These are phyloP conservation scores for Vitis hybrid DNA, from an alignment of 177 flowering plant species.

Conservation along the genomic window DNA sequence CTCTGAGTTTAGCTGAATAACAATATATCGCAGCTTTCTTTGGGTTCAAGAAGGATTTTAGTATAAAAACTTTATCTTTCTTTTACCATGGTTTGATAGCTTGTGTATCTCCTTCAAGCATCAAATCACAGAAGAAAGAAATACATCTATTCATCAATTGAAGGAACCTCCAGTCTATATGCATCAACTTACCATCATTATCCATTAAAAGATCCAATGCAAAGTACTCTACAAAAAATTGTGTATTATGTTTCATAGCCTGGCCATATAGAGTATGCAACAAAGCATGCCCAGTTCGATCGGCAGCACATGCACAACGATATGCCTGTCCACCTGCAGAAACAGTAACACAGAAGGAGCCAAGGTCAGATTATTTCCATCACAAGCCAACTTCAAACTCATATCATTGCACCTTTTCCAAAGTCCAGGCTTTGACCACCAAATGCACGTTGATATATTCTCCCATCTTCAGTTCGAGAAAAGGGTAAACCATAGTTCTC, in stretches of 20 bases:
- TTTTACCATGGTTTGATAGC: neutral
- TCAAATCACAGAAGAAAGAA: neutral
- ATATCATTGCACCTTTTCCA: slow-evolving; percentile 75
- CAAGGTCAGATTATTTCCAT: slow-evolving; percentile 13
- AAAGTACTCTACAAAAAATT: slow-evolving; percentile 96
- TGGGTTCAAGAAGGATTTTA: neutral
- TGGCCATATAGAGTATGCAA: slow-evolving; percentile 94
- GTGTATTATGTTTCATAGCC: slow-evolving; percentile 98
- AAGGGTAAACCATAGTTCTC: slow-evolving; percentile 98
- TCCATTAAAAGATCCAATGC: slow-evolving; percentile 93
- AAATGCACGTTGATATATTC: slow-evolving; percentile 98
- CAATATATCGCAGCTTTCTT: no score
- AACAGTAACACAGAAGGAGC: slow-evolving; percentile 17
- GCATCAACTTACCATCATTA: slow-evolving; percentile 63
- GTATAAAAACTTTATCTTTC: no score
- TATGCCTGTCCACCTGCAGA: slow-evolving; percentile 98
- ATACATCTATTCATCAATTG: neutral
- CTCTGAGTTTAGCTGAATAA: no score
- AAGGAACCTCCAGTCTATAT: neutral
- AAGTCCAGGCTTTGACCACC: slow-evolving; percentile 97
- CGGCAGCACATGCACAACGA: slow-evolving; percentile 99
- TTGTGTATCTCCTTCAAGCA: slow-evolving; percentile 1
- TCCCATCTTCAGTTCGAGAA: slow-evolving; percentile 98
- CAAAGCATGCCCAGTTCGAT: slow-evolving; percentile 96
- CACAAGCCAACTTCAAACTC: neutral